Conservation (phyloP, 352 stramenopile genomes). For the Phytophthora citricola region DNA sequence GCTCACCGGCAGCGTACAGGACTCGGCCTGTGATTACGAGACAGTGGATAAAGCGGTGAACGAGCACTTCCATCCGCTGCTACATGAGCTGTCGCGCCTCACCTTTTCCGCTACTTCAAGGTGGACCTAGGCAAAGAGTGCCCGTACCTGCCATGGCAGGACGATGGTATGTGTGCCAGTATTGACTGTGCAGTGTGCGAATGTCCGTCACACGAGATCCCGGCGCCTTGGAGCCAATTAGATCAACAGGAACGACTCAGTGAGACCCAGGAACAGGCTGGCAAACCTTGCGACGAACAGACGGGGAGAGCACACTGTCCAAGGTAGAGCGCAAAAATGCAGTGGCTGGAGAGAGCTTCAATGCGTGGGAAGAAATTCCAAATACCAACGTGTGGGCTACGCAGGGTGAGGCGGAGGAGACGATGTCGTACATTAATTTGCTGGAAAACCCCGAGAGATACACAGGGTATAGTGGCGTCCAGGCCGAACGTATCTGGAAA, state of each 20-base stretch:
- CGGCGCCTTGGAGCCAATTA: slow-evolving; percentile 76
- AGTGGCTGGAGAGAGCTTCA: slow-evolving; percentile 62
- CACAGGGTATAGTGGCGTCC: slow-evolving; percentile 96
- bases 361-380: slow-evolving; percentile 68
- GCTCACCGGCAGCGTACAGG: slow-evolving; percentile 80
- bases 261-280: slow-evolving; percentile 12
- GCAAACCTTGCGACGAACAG: slow-evolving; percentile 72
- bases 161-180: slow-evolving; percentile 92
- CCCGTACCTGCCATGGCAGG: slow-evolving; percentile 83
- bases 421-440: slow-evolving; percentile 95
- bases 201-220: slow-evolving; percentile 89
- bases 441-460: slow-evolving; percentile 98
- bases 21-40: slow-evolving; percentile 88
- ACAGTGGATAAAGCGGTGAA: slow-evolving; percentile 85
- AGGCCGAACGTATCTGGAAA: slow-evolving; percentile 94
- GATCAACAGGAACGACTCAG: slow-evolving; percentile 47
- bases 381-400: slow-evolving; percentile 67
- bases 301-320: slow-evolving; percentile 74
- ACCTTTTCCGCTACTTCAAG: slow-evolving; percentile 96
- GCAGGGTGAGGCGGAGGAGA: slow-evolving; percentile 62
- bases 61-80: slow-evolving; percentile 83
- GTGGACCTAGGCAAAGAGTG: slow-evolving; percentile 91
- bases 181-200: slow-evolving; percentile 91
- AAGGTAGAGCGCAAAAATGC: slow-evolving; percentile 81
- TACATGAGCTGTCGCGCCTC: slow-evolving; percentile 77